Conservation (phyloP, 192 early-diverging fungal species). For the Backusella liffmaniae region DNA sequence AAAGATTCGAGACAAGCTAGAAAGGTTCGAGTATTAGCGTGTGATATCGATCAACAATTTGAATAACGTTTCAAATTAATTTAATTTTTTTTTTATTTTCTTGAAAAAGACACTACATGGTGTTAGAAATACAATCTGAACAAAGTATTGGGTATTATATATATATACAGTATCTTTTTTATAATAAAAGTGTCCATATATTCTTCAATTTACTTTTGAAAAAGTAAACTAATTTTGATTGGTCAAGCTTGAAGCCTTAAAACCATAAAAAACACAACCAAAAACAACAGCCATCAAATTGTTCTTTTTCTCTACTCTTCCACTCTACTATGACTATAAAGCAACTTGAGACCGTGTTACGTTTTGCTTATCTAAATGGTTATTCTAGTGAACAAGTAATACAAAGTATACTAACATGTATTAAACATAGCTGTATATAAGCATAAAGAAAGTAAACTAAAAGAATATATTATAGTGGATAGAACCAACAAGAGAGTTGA, state of each 20-base stretch:
- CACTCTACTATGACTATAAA: slow-evolving; percentile 4
- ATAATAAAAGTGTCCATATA: too few relatives aligned
- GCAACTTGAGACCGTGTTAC: slow-evolving; percentile 22
- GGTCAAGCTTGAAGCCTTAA: not conserved
- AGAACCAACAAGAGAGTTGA: slow-evolving; percentile 19
- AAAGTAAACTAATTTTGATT: too few relatives aligned
- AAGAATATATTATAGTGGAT: slow-evolving; percentile 19
- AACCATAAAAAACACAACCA: not conserved
- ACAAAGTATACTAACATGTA: not conserved
- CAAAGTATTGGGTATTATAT: too few relatives aligned
- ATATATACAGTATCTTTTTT: too few relatives aligned
- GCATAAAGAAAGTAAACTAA: not conserved
- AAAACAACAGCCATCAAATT: not conserved
- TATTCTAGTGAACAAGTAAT: slow-evolving; percentile 20
- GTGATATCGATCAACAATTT: too few relatives aligned
- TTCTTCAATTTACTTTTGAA: too few relatives aligned
- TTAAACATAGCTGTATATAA: not conserved
- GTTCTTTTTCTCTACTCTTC: not conserved
- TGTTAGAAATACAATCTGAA: too few relatives aligned
- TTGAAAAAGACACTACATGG: too few relatives aligned
- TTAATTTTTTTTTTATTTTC: too few relatives aligned
- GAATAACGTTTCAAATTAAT: too few relatives aligned
- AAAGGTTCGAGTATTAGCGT: too few relatives aligned
- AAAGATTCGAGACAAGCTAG: too few relatives aligned
- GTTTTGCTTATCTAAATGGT: slow-evolving; percentile 25